A percentile compares a stretch with the other conserved stretches of the same genome.
phyloP scores from a whole-genome alignment of 352 stramenopile species.

The Globisporangium radiosum region DNA sequence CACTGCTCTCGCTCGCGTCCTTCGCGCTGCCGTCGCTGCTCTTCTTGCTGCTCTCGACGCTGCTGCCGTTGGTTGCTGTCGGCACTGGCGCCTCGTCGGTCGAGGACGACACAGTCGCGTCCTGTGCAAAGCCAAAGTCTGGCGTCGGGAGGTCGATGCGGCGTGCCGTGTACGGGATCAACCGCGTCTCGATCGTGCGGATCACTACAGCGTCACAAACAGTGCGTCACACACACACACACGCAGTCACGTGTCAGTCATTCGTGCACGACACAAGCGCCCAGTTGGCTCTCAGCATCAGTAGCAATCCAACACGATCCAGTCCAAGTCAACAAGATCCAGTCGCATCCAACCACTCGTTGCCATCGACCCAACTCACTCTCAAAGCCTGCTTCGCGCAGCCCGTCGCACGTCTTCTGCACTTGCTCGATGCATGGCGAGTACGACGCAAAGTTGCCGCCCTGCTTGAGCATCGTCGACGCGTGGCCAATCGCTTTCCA shows the following conservation, averaged over 20 bases:
- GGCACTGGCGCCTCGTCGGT: slow-evolving; percentile 9
- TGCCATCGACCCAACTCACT: slow-evolving; percentile 28
- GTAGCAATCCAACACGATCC: not conserved
- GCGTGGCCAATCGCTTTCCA: slow-evolving; percentile 95
- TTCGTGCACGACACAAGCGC: not conserved
- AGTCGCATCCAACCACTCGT: not conserved
- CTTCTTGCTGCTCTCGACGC: slow-evolving; percentile 11
- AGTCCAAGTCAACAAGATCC: too few relatives aligned
- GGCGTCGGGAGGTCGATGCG: slow-evolving; percentile 62
- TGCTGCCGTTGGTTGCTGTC: slow-evolving; percentile 11
- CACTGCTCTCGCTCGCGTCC: slow-evolving; percentile 16
- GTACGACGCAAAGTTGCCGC: slow-evolving; percentile 93
- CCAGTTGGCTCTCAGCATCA: not conserved
- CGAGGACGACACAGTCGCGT: not conserved
- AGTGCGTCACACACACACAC: not conserved
- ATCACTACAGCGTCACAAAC: slow-evolving; percentile 40
- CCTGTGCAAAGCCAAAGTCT: slow-evolving; percentile 47
- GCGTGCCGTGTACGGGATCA: slow-evolving; percentile 79
- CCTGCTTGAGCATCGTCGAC: slow-evolving; percentile 89
- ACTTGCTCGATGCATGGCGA: slow-evolving; percentile 99
- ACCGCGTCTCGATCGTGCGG: slow-evolving; percentile 90
- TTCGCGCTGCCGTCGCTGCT: slow-evolving; percentile 6
- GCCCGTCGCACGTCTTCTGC: slow-evolving; percentile 80
- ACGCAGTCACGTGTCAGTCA: slow-evolving; percentile 1
- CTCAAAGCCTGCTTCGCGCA: slow-evolving; percentile 78